Conservation (phyloP, 164 flowering plant genomes). For the Berberis vulgaris region DNA sequence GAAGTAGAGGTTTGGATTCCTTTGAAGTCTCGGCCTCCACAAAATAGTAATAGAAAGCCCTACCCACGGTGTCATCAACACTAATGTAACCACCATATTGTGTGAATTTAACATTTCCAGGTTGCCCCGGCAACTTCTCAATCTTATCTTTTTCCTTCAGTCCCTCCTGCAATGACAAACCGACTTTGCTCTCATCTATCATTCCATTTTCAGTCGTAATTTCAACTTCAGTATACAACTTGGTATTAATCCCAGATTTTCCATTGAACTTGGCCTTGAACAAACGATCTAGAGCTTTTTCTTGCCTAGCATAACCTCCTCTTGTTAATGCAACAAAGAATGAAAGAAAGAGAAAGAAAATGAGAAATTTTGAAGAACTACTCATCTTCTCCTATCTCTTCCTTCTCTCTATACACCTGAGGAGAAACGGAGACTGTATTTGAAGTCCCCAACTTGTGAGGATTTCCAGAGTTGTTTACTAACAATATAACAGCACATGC, state of each 20-base stretch:
- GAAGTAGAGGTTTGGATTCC: conserved; percentile 44
- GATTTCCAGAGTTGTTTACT: no score
- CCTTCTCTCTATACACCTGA: no score
- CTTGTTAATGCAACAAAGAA: neutral
- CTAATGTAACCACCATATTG: conserved; percentile 81
- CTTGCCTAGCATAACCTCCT: conserved; percentile 9
- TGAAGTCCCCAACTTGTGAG: no score
- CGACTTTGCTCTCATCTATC: no score
- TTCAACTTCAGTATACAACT: conserved; percentile 14
- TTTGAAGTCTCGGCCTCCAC: conserved; percentile 35
- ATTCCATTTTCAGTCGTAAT: neutral
- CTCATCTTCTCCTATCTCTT: neutral
- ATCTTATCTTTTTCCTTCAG: conserved; percentile 50
- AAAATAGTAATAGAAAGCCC: conserved; percentile 62
- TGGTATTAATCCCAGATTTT: conserved; percentile 13
- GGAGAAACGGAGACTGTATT: no score
- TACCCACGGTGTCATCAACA: conserved; percentile 35
- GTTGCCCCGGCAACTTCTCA: conserved; percentile 54
- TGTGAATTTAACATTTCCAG: conserved; percentile 25
- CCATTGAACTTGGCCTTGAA: conserved; percentile 9
- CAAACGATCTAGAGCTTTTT: conserved; percentile 11
- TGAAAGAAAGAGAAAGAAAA: neutral
- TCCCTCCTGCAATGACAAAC: conserved; percentile 20
- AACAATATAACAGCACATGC: no score
- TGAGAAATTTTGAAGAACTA: neutral